Base-by-base conservation (phyloP, 106 monocot genomes). In the Triglochin maritima region DNA sequence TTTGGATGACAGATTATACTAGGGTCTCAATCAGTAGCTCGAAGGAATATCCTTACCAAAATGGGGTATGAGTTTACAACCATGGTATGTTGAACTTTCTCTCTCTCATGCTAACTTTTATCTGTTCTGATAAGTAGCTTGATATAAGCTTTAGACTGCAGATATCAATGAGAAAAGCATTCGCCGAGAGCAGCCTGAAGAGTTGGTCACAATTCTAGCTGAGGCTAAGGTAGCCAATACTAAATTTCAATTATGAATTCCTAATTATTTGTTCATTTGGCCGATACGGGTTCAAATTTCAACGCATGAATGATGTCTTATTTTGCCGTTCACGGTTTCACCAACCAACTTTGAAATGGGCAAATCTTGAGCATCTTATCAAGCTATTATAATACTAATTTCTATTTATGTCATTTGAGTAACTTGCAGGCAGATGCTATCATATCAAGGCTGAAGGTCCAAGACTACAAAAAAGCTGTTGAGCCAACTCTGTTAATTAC, bases 31-130 rank as follows among this genome's bases (percentile, higher is more conserved):
- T 95, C 94, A 6, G 79, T 81, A 49, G 90, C 94, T 73, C 89
- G 94, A 44, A 66, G 78, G 13, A 72, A 87, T 63, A 95, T 95
- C 63, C 71, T 95, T 15, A 63, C 85, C 4, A 81, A 90, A 73
- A 95, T 95, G 94, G 94, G 94, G 50, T 95, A 87, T 61, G 60
- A 90, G 56, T 95, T 95, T 71, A 79, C 79, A 64, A 72, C 87
- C 73, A 85, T 83, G 89, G 94, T 89, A 62, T 49, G 71, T 79
- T 60, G 7, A 1, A 56, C 41, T 57, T 62, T 14, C 10, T 44
- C 42, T 51, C 41, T 29, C 53, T 54, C 48, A 4, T 63, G 4
- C 46, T 49, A 47, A 3, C 17, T 47, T 29, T 12, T 55, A 12
- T 58, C 0, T 62, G 0, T 59, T 16, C 7, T 9, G 15, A 7